Evolutionary conservation across 2,329 filamentous ascomycete species (phyloP).

Genomic region (Trichophyton simii): DNA sequence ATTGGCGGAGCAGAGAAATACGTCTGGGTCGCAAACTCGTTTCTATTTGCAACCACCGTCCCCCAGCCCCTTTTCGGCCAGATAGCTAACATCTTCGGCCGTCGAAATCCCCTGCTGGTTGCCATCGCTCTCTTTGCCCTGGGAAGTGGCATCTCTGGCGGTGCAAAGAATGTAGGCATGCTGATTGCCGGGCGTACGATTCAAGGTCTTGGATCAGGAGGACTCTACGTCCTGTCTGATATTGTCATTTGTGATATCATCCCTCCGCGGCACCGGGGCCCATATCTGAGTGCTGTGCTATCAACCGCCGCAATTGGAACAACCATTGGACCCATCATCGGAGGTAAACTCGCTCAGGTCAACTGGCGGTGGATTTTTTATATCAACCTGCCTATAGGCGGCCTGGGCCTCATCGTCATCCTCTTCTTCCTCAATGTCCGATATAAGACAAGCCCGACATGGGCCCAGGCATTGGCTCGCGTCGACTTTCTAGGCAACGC

Average conservation of each 20-base stretch:
- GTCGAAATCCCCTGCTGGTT: slow-evolving; percentile 30
- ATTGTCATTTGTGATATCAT: slow-evolving; percentile 43
- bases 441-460: slow-evolving; percentile 21
- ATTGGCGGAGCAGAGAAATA: slow-evolving; percentile 21
- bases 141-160: slow-evolving; percentile 42
- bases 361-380: slow-evolving; percentile 14
- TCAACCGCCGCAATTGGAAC: slow-evolving; percentile 37
- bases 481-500: slow-evolving; percentile 4
- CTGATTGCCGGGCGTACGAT: slow-evolving; percentile 38
- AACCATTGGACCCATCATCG: slow-evolving; percentile 13
- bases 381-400: slow-evolving; percentile 9
- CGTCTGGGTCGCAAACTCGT: slow-evolving; percentile 24
- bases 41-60: slow-evolving; percentile 17
- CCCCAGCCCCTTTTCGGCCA: slow-evolving; percentile 42
- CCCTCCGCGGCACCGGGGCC: slow-evolving; percentile 29
- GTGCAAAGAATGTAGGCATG: slow-evolving; percentile 31
- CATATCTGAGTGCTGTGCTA: slow-evolving; percentile 23
- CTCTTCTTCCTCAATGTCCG: slow-evolving; percentile 33
- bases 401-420: slow-evolving; percentile 15
- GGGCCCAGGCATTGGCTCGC: slow-evolving; percentile 18
- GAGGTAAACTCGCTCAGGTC: slow-evolving; percentile 13
- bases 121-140: slow-evolving; percentile 36
- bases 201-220: slow-evolving; percentile 40
- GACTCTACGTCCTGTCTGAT: slow-evolving; percentile 36
- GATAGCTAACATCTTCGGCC: slow-evolving; percentile 40